Evolutionary conservation across 495 filamentous ascomycete genomes (phyloP), one percentile per base, ranked within the genome.

Genomic region (Thermothielavioides terrestris): DNA sequence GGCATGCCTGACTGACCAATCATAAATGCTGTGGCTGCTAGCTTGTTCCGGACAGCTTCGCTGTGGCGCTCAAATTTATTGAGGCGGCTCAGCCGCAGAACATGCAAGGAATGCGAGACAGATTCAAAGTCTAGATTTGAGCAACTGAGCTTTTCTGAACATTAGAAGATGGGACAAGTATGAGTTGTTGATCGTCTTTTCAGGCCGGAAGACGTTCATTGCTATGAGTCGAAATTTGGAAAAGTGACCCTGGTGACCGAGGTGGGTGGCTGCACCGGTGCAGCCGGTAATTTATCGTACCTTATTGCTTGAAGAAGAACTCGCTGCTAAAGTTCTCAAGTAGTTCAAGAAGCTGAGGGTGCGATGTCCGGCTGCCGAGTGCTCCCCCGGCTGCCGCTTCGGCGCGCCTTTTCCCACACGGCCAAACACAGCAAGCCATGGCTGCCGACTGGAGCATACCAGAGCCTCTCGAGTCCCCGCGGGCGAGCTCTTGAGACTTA

Each of bases 331-430:
- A 11, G 27, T 5, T 30, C 27, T 30, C 27, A 34, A 12, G 10
- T 14, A 12, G 11, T 12, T n/a, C 18, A n/a, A 9, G 6, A 1
- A 12, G 25, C 0, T 22, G 3, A 8, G 3, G 20, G 12, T 30
- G 41, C 40, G 20, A 63, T 60, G 58, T 18, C 55, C 17, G 17
- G 42, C 22, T 45, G 46, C 32, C 60, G 34, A 6, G 37, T 50
- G 18, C 35, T 56, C 8, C 27, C 44, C 20, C 30, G 49, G 42
- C 36, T 58, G 40, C 49, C 53, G 11, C 17, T 42, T 8, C 47
- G 55, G 32, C 57, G 32, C 0, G 52, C 52, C 20, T 37, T 56
- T 8, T 54, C 49, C 43, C 51, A 52, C 17, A 44, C 45, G 11
- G 27, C 34, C 17, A 20, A 28, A 32, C n/a, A 15, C 11, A 14